Evolutionary conservation across 2,329 filamentous ascomycete genomes (phyloP), one percentile per base, ranked within the genome.

Genomic region (Fusarium sp.): DNA sequence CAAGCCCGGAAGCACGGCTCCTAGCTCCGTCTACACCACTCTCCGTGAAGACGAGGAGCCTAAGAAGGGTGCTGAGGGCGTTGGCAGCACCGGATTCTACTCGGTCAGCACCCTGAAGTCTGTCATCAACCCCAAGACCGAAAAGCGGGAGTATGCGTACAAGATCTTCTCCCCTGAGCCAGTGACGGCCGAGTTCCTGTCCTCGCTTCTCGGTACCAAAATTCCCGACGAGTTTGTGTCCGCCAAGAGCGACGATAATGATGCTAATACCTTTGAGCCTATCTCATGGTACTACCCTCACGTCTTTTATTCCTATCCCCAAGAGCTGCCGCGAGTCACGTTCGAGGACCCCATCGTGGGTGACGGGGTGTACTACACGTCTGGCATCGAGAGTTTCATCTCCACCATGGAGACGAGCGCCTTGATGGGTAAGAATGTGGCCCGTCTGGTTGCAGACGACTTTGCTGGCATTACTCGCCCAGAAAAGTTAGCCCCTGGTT

Each of bases 391-490:
- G 84, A 93, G 93, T 76, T 98, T 99, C 81, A 97, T 98, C 76
- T 97, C 93, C 11, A 98, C 95, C 0, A 98, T 99, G 97, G 97
- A 99, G 86, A 98, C 97, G 8, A 98, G 92, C 81, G 93, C 94
- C 1, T 83, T 98, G 76, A 97, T 97, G 91, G 97, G 97, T 1
- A 94, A 90, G 88, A 97, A 97, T 80, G 92, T 97, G 23, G 94
- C 94, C 10, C 88, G 87, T 72, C 84, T 97, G 64, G 86, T 96
- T 54, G 87, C 91, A 1, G 90, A 95, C 77, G 89, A 89, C 61
- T 90, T 78, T 81, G 73, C 82, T 72, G 77, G 80, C 57, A 72
- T 77, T 30, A 67, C 68, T 45, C 67, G 43, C 30, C 67, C 64
- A 25, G 60, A 72, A n/a, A 58, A 70, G 59, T 43, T 60, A 3